Evolutionary conservation across 2,329 filamentous ascomycete genomes (phyloP).

Genomic region (Nigrospora oryzae): DNA sequence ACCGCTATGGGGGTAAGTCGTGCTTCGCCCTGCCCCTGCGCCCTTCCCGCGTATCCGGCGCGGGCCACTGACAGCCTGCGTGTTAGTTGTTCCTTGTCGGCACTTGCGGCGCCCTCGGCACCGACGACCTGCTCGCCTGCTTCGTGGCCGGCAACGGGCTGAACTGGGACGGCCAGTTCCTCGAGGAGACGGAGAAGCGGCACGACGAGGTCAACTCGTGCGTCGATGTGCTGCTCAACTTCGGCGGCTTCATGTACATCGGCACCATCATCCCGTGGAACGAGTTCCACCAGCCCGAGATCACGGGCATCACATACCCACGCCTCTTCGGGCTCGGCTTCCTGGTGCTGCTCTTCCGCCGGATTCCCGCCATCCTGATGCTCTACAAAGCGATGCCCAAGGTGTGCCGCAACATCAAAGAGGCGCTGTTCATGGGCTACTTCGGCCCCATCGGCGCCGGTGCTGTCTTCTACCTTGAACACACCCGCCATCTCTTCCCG

Average conservation of each 20-base stretch:
- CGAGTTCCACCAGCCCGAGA: slow-evolving; percentile 2
- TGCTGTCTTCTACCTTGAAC: slow-evolving; percentile 64
- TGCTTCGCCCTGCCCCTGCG: background rate
- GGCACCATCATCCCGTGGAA: slow-evolving; percentile 15
- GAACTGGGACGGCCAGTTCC: slow-evolving; percentile 54
- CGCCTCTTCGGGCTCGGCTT: slow-evolving; percentile 9
- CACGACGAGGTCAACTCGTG: slow-evolving; percentile 54
- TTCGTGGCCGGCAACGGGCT: slow-evolving; percentile 50
- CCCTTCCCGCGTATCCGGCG: background rate
- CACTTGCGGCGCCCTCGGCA: slow-evolving; percentile 47
- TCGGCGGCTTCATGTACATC: slow-evolving; percentile 14
- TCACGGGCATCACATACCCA: slow-evolving; percentile 2
- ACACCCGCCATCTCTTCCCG: slow-evolving; percentile 32
- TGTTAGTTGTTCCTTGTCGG: slow-evolving; percentile 46
- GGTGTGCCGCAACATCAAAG: slow-evolving; percentile 33
- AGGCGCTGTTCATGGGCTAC: slow-evolving; percentile 54
- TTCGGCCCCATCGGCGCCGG: slow-evolving; percentile 74
- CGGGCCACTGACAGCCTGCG: background rate
- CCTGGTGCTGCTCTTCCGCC: slow-evolving; percentile 11
- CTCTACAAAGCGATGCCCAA: slow-evolving; percentile 8
- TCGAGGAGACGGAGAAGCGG: slow-evolving; percentile 42
- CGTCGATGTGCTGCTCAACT: slow-evolving; percentile 16
- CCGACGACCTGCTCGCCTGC: slow-evolving; percentile 52
- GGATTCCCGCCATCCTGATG: slow-evolving; percentile 11
- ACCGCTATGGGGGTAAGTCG: slow-evolving; percentile 35